Percentiles rank a stretch among this genome's conserved stretches.
These are phyloP conservation scores for Vigna reflexopilosa DNA, from an alignment of 306 rosid genomes.

Conservation along the genomic window DNA sequence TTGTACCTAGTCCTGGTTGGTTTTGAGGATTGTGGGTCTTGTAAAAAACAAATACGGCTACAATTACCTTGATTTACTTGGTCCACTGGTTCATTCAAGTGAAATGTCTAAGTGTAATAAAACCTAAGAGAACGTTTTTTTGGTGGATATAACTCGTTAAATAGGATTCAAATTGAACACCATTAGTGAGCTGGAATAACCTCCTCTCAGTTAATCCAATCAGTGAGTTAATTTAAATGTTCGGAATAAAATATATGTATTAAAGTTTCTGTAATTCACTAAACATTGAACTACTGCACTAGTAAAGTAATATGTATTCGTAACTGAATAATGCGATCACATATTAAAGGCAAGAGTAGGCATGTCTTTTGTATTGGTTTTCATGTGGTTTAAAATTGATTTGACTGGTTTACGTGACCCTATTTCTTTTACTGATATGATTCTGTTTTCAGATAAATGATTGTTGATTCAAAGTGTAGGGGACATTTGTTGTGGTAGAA, in stretches of 20 bases:
- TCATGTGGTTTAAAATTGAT: not conserved
- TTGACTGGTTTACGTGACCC: not conserved
- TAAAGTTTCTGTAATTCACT: not conserved
- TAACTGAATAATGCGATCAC: not conserved
- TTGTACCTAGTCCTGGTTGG: slow-evolving; percentile 23
- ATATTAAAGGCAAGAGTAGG: not conserved
- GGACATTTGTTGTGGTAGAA: slow-evolving; percentile 12
- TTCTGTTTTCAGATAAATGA: not conserved
- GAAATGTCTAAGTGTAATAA: not conserved
- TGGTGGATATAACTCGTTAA: not conserved
- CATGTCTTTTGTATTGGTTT: not conserved
- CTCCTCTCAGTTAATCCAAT: too few species aligned
- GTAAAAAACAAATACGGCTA: not conserved
- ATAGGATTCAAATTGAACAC: not conserved
- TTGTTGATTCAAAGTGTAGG: slow-evolving; percentile 28
- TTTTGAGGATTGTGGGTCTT: slow-evolving; percentile 9
- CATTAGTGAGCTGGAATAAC: too few species aligned
- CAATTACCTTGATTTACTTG: slow-evolving; percentile 1
- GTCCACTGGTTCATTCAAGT: not conserved
- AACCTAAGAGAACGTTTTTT: not conserved
- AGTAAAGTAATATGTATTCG: not conserved
- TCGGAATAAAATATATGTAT: too few species aligned
- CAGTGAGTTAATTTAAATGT: too few species aligned
- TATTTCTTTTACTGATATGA: not conserved
- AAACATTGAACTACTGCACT: not conserved